Percentiles rank a stretch among this genome's conserved stretches.
These are phyloP conservation scores for Candida wancherniae DNA, from an alignment of 805 yeast genomes.

Conservation along the genomic window DNA sequence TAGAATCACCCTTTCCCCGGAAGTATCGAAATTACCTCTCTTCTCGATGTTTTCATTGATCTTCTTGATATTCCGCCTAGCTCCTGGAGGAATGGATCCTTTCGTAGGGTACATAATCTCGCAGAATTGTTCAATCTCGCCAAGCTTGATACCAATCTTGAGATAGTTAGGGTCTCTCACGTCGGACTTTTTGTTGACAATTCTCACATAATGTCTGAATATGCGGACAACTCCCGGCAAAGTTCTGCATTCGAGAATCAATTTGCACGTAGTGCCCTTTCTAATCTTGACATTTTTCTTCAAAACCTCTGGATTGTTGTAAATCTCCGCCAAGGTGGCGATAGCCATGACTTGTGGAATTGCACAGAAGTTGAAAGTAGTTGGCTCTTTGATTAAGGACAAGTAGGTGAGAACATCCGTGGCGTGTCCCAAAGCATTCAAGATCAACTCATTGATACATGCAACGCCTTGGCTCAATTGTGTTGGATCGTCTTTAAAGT, in stretches of 20 bases:
- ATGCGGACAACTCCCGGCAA: constrained; percentile 71
- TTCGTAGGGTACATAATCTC: constrained; percentile 67
- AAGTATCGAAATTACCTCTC: constrained; percentile 40
- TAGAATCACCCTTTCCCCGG: constrained; percentile 18
- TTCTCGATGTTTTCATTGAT: constrained; percentile 31
- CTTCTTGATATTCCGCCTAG: constrained; percentile 30
- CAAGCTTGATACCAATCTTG: constrained; percentile 77
- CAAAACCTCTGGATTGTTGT: constrained; percentile 73
- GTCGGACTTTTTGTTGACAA: constrained; percentile 71
- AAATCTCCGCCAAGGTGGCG: constrained; percentile 84
- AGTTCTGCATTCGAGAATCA: constrained; percentile 70
- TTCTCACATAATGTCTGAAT: constrained; percentile 67
- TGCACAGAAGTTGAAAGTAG: constrained; percentile 87
- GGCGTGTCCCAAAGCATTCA: constrained; percentile 74
- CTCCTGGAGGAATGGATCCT: constrained; percentile 47
- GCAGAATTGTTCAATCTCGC: constrained; percentile 82
- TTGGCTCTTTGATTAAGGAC: constrained; percentile 70
- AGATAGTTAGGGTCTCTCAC: constrained; percentile 85
- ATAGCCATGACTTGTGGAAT: constrained; percentile 99
- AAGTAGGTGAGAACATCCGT: constrained; percentile 72
- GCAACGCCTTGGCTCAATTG: constrained; percentile 57
- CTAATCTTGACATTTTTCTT: constrained; percentile 77
- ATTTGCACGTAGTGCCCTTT: constrained; percentile 76
- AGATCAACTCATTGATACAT: constrained; percentile 78
- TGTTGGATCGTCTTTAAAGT: constrained; percentile 44